A percentile compares a stretch with the other conserved stretches of the same genome.
Evolutionary conservation across 169 alveolate species (phyloP).

Genomic region (Plasmodium fragile): DNA sequence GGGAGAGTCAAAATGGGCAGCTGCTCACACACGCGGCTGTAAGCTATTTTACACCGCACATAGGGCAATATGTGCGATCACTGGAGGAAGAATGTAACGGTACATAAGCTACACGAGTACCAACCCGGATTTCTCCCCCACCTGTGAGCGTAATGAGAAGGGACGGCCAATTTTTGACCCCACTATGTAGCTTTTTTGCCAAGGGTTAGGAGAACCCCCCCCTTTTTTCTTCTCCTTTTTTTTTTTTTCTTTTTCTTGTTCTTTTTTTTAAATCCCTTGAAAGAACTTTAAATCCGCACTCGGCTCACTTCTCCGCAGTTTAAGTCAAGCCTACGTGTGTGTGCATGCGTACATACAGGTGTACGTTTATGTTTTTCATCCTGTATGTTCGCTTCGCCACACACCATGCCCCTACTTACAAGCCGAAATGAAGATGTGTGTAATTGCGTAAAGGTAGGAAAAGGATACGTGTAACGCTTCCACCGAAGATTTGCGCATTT

Average conservation of each 20-base stretch:
- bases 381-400: neutral
- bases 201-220: neutral
- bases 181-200: neutral
- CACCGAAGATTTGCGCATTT: neutral
- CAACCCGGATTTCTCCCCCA: neutral
- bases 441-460: neutral
- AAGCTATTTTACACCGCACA: neutral
- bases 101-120: neutral
- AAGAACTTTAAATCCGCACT: neutral
- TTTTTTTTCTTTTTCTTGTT: no score
- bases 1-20: neutral
- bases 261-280: neutral
- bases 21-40: neutral
- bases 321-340: neutral
- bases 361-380: neutral
- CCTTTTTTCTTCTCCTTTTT: no score
- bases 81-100: neutral
- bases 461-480: neutral
- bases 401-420: neutral
- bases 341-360: neutral
- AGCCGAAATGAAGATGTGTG: neutral
- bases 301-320: neutral
- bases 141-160: neutral
- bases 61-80: neutral
- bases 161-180: neutral